Conservation (phyloP, 179 eudicot species). For the Spinacia oleracea region DNA sequence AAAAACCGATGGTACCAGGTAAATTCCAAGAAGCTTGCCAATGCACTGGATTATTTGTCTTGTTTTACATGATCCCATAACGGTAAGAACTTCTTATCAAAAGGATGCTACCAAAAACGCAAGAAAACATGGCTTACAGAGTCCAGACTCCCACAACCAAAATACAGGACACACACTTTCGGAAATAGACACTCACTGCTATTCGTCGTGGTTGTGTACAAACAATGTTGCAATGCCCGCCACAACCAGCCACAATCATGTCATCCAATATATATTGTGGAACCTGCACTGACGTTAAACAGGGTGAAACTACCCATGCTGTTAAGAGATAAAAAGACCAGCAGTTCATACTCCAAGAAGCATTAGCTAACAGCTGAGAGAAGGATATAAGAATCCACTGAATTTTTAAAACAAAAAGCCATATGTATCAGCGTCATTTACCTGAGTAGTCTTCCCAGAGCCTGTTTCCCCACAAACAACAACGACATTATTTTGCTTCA, state of each 20-base stretch:
- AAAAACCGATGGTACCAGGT: no score
- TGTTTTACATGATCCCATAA: background rate
- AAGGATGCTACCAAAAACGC: background rate
- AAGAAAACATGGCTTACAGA: background rate
- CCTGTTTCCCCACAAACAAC: slow-evolving; percentile 95
- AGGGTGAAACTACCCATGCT: slow-evolving; percentile 4
- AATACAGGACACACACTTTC: background rate
- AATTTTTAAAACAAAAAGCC: background rate
- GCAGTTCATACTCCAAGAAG: background rate
- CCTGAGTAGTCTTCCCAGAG: slow-evolving; percentile 99
- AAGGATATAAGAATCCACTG: background rate
- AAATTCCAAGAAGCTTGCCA: no score
- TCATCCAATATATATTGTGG: slow-evolving; percentile 94
- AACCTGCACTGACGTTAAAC: slow-evolving; percentile 53
- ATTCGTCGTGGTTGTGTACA: slow-evolving; percentile 98
- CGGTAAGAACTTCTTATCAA: background rate
- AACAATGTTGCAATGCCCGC: slow-evolving; percentile 79
- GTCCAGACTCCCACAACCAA: background rate
- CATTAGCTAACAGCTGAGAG: background rate
- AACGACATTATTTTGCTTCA: slow-evolving; percentile 71
- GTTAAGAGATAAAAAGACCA: slow-evolving; percentile 4
- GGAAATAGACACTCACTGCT: slow-evolving; percentile 58
- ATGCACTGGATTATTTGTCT: no score
- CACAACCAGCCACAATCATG: slow-evolving; percentile 82
- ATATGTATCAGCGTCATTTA: slow-evolving; percentile 21